Evolutionary conservation across 768 basidiomycete genomes (phyloP).

Genomic region (Psilocybe azurescens): DNA sequence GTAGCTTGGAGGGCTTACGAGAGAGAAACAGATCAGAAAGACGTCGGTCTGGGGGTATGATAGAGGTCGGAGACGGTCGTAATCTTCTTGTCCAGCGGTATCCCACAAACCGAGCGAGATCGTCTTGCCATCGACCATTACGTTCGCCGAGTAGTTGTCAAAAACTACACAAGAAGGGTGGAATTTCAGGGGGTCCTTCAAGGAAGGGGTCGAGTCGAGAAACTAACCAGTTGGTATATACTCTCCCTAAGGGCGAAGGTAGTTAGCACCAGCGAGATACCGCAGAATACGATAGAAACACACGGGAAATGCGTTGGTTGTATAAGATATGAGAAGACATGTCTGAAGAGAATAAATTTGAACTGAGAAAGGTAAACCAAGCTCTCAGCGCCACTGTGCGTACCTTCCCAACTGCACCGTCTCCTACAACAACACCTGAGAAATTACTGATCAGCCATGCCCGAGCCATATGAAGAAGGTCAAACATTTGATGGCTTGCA

Average conservation of each 20-base stretch:
- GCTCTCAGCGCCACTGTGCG: background rate
- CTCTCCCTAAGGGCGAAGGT: conserved; percentile 69
- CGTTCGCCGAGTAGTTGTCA: conserved; percentile 98
- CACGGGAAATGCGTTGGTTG: conserved; percentile 96
- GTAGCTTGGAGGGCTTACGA: conserved; percentile 97
- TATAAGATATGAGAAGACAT: conserved; percentile 98
- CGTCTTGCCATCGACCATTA: conserved; percentile 99
- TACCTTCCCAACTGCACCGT: conserved; percentile 98
- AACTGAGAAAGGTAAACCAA: conserved; percentile 11
- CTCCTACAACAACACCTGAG: conserved; percentile 95
- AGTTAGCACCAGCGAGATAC: conserved; percentile 20
- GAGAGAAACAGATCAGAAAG: conserved; percentile 98
- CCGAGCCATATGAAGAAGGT: conserved; percentile 23
- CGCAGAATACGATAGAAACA: conserved; percentile 34
- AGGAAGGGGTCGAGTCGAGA: background rate
- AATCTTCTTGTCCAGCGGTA: conserved; percentile 99
- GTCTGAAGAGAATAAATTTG: conserved; percentile 61
- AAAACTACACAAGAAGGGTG: conserved; percentile 65
- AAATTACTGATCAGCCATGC: conserved; percentile 36
- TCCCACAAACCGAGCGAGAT: conserved; percentile 99
- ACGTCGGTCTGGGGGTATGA: conserved; percentile 99
- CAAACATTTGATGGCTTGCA: conserved; percentile 94
- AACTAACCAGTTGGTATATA: conserved; percentile 91
- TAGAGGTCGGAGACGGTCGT: conserved; percentile 95
- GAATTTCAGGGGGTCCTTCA: conserved; percentile 3